Base-by-base conservation (phyloP, 2,329 filamentous ascomycete genomes). In the Aspergillus niger region DNA sequence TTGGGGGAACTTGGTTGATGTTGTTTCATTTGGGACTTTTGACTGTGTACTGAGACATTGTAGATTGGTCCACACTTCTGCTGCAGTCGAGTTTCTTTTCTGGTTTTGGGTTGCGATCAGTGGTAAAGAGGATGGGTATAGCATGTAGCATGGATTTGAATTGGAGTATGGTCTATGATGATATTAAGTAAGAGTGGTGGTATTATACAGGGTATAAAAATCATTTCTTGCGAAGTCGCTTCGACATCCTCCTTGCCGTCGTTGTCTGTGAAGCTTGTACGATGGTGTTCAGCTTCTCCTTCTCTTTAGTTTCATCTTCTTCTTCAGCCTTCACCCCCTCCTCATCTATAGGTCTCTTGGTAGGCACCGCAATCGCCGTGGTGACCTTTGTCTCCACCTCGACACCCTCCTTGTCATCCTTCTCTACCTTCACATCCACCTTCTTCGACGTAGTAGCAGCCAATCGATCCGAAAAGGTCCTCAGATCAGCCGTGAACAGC, bases 401-500 rank as follows among this genome's bases (percentile, higher is more conserved):
- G 30, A 39, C 24, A 17, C 43, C 26, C 7, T 50, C 49, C n/a
- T 55, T 38, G 3, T 47, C 67, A 4, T 69, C 65, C 51, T 71
- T 66, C 24, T 71, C 60, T 10, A 66, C 68, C 56, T 74, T 72
- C 20, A 71, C 69, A 8, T 74, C 67, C 36, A 77, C 67, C 66
- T 20, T 75, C 57, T 75, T 74, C 67, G 11, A 36, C 11, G 76
- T 73, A 36, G 74, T 72, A 65, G 71, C 73, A 67, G 70, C 73
- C n/a, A 86, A 72, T 65, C 80, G 83, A 65, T 91, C 89, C 0
- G 92, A 89, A 70, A 98, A 98, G 0, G 91, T 86, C 71, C 87
- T 90, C 59, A 99, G 76, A 72, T 99, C 93, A 0, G 95, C 96
- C 0, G 95, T 96, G 72, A 99, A 99, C 11, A 99, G 82, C 8